phyloP scores from a whole-genome alignment of 1,284 basidiomycete genomes.

The Trametes hirsuta region DNA sequence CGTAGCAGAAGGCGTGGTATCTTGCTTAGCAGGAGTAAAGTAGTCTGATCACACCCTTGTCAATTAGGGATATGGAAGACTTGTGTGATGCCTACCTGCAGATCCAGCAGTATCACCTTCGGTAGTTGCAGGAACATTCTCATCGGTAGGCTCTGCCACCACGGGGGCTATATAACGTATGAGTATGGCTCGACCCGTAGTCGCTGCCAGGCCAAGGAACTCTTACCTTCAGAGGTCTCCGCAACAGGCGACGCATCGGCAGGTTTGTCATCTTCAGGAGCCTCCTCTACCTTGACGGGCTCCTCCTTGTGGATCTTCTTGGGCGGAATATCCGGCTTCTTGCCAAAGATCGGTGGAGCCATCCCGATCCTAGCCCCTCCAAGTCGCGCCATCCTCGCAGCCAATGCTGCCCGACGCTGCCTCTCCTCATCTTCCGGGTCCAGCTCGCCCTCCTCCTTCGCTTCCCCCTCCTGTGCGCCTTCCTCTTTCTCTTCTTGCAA shows the following conservation, averaged over 20 bases:
- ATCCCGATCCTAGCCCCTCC: constrained; percentile 87
- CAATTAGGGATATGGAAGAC: neutral
- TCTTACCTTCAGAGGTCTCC: constrained; percentile 10
- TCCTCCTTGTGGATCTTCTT: constrained; percentile 44
- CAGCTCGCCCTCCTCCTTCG: constrained; percentile 41
- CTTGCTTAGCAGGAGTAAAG: constrained; percentile 22
- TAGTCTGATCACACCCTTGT: constrained; percentile 23
- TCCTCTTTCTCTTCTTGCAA: constrained; percentile 36
- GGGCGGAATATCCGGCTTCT: constrained; percentile 47
- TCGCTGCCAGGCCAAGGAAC: neutral
- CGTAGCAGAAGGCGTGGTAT: constrained; percentile 31
- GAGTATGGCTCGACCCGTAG: neutral
- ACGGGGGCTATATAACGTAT: constrained; percentile 3
- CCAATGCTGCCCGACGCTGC: constrained; percentile 78
- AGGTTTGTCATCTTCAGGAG: constrained; percentile 17
- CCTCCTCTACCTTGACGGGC: constrained; percentile 12
- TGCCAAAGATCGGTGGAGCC: constrained; percentile 68
- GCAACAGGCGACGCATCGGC: neutral
- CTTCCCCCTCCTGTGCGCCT: constrained; percentile 39
- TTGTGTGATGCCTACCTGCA: constrained; percentile 5
- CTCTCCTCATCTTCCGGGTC: constrained; percentile 80
- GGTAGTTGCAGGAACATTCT: constrained; percentile 4
- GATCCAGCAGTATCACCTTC: neutral
- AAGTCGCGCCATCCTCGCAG: constrained; percentile 87
- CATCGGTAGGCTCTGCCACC: constrained; percentile 9